Evolutionary conservation across 2,329 filamentous ascomycete genomes (phyloP).

Genomic region (Diaporthe ilicicola): DNA sequence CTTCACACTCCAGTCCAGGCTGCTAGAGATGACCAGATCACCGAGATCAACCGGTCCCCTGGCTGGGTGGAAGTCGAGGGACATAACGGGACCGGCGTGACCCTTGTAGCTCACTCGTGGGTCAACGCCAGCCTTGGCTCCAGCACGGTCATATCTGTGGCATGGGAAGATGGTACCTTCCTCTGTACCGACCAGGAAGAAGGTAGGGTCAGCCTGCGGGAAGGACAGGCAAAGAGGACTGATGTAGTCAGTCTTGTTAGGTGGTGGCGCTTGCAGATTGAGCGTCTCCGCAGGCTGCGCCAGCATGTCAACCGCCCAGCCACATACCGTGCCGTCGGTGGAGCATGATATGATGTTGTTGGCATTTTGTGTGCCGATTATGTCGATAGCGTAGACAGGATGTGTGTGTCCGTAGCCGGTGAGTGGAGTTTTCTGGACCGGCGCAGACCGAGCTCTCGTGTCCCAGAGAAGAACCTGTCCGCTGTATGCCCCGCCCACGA

Average conservation of each 20-base stretch:
- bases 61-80: slow-evolving; percentile 92
- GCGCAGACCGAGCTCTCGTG: slow-evolving; percentile 85
- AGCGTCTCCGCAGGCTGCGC: slow-evolving; percentile 95
- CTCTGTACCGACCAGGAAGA: slow-evolving; percentile 96
- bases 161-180: slow-evolving; percentile 97
- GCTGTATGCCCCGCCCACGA: slow-evolving; percentile 95
- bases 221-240: slow-evolving; percentile 95
- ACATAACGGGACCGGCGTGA: slow-evolving; percentile 95
- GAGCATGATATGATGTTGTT: slow-evolving; percentile 98
- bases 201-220: slow-evolving; percentile 93
- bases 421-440: slow-evolving; percentile 94
- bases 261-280: slow-evolving; percentile 84
- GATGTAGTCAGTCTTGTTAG: slow-evolving; percentile 92
- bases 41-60: slow-evolving; percentile 93
- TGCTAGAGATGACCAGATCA: slow-evolving; percentile 90
- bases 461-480: slow-evolving; percentile 98
- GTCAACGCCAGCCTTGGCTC: slow-evolving; percentile 95
- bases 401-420: slow-evolving; percentile 96
- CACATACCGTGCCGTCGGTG: slow-evolving; percentile 95
- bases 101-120: slow-evolving; percentile 86
- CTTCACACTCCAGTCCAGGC: slow-evolving; percentile 96
- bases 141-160: slow-evolving; percentile 95
- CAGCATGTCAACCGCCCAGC: slow-evolving; percentile 98
- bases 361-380: slow-evolving; percentile 97
- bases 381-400: slow-evolving; percentile 93